phyloP scores from a whole-genome alignment of 768 basidiomycete genomes.

The Tulasnella sp. region DNA sequence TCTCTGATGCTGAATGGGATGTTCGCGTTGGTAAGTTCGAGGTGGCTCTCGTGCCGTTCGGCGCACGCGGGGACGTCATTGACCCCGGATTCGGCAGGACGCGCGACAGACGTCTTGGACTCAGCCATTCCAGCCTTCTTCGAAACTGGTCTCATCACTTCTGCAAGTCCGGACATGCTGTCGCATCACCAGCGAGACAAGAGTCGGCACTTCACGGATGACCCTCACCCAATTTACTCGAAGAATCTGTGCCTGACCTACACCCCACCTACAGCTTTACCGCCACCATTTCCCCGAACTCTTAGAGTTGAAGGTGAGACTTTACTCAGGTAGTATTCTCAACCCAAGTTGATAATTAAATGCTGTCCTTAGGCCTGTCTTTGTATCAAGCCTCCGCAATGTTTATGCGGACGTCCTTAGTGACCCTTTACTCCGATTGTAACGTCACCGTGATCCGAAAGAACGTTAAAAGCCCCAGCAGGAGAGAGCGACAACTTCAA shows the following conservation, averaged over 20 bases:
- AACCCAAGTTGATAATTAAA: neutral
- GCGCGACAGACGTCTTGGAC: constrained; percentile 63
- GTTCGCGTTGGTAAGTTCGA: constrained; percentile 61
- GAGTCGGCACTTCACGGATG: neutral
- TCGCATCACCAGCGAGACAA: neutral
- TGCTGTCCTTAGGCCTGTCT: constrained; percentile 50
- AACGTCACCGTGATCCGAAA: constrained; percentile 51
- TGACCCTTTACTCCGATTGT: constrained; percentile 67
- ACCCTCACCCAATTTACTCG: constrained; percentile 47
- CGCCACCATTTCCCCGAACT: constrained; percentile 62
- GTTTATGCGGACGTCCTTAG: constrained; percentile 68
- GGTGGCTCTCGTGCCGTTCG: constrained; percentile 14
- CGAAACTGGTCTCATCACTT: constrained; percentile 54
- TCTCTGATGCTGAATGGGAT: constrained; percentile 75
- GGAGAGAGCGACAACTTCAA: constrained; percentile 37
- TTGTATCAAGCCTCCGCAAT: constrained; percentile 67
- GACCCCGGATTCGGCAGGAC: constrained; percentile 44
- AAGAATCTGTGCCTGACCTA: constrained; percentile 59
- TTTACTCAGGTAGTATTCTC: neutral
- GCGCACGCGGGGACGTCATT: constrained; percentile 34
- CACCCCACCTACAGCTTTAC: constrained; percentile 58
- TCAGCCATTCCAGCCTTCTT: constrained; percentile 73
- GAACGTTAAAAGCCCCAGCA: constrained; percentile 35
- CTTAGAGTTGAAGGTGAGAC: constrained; percentile 64
- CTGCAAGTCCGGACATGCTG: neutral